These are phyloP conservation scores for Aureobasidium zeae DNA, from an alignment of 2,329 filamentous ascomycete genomes.

Conservation along the genomic window DNA sequence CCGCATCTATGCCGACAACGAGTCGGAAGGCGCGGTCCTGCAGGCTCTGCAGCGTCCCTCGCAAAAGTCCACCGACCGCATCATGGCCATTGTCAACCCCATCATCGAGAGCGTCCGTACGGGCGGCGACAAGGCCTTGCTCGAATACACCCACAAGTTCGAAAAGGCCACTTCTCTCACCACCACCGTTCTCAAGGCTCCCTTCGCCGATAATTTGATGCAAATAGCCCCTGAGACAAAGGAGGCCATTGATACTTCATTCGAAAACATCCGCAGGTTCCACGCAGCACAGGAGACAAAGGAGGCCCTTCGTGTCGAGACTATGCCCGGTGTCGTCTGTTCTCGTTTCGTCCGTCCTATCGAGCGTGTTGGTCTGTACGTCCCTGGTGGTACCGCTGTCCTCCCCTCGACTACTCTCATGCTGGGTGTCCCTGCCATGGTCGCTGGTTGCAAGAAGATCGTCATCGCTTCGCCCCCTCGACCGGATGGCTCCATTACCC, in stretches of 20 bases:
- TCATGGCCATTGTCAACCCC: constrained; percentile 80
- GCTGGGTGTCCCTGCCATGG: constrained; percentile 95
- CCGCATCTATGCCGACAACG: constrained; percentile 60
- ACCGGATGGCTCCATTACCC: constrained; percentile 79
- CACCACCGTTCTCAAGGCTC: constrained; percentile 80
- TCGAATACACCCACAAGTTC: constrained; percentile 95
- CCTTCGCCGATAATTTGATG: constrained; percentile 81
- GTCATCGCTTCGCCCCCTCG: constrained; percentile 87
- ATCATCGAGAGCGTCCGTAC: constrained; percentile 82
- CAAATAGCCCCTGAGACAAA: constrained; percentile 72
- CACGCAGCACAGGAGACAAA: constrained; percentile 84
- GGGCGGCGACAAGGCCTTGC: constrained; percentile 76
- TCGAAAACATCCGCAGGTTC: constrained; percentile 89
- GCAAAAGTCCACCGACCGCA: constrained; percentile 87
- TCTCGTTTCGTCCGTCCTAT: constrained; percentile 88
- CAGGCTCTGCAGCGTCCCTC: constrained; percentile 78
- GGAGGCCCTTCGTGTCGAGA: constrained; percentile 77
- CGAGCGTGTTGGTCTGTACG: constrained; percentile 90
- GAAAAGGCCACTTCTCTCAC: constrained; percentile 89
- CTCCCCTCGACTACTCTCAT: constrained; percentile 93
- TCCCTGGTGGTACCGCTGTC: constrained; percentile 94
- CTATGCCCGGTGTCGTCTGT: constrained; percentile 94
- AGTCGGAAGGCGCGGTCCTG: constrained; percentile 55
- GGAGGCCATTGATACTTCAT: constrained; percentile 86
- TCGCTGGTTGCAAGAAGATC: constrained; percentile 91